Evolutionary conservation across 192 early-diverging fungal genomes (phyloP), one percentile per base, ranked within the genome.

Genomic region (Oehlia diaphana): DNA sequence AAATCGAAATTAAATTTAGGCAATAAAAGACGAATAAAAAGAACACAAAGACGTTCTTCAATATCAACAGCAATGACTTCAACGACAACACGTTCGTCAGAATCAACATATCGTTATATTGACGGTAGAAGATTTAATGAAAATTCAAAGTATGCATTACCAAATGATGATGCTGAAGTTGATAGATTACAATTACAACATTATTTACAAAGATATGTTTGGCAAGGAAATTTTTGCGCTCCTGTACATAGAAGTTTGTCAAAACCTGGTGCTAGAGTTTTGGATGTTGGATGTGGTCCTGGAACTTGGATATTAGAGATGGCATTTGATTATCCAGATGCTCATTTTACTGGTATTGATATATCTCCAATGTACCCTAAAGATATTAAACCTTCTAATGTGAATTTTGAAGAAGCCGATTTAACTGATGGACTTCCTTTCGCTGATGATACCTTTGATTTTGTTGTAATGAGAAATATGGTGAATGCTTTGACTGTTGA

Each of bases 151-250:
- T 89, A 89, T 77, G 23, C 84, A n/a, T 78, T 89, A 12, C 88
- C 88, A 0, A 87, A 87, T 58, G 88, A 89, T 44, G 84, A 86
- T 76, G 78, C 81, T 65, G 88, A 86, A 65, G 82, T 83, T 79
- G 84, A 86, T 69, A 83, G 84, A 78, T 44, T 76, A 26, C 28
- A 26, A 13, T 31, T 64, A 23, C 74, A 76, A 64, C 74, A 76
- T 65, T 76, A 64, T n/a, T 19, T 76, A 26, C 16, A 37, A 44
- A 63, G 74, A 64, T 64, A 39, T 26, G 13, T 76, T 14, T 76
- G 49, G 33, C 33, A 64, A 44, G 13, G 23, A 13, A 76, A 76
- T 44, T 76, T 63, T 76, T 76, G 61, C 6, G 19, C 74, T 63
- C 74, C 74, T 23, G 31, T 76, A n/a, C 16, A 44, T 63, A 35